phyloP scores from a whole-genome alignment of 306 rosid genomes.

The Abrus precatorius region DNA sequence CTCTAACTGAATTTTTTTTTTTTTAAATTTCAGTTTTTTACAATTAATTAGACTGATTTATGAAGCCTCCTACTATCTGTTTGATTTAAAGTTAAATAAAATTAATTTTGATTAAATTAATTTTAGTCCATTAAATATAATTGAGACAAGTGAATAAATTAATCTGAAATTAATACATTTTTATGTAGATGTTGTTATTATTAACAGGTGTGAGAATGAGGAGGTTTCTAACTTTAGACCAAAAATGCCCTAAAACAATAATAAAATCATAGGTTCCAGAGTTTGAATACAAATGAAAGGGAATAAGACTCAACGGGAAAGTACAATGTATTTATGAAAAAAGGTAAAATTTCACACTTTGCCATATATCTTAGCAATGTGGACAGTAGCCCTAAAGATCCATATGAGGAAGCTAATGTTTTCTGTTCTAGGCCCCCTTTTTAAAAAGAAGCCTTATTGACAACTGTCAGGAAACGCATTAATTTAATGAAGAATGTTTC shows the following conservation, averaged over 20 bases:
- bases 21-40: too few relatives aligned
- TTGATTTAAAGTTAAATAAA: too few relatives aligned
- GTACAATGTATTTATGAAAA: slow-evolving; percentile 10
- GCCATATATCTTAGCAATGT: slow-evolving; percentile 35
- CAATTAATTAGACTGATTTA: too few relatives aligned
- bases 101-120: too few relatives aligned
- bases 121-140: too few relatives aligned
- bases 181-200: too few relatives aligned
- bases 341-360: slow-evolving; percentile 3
- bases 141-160: too few relatives aligned
- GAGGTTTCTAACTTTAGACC: too few relatives aligned
- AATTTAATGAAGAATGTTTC: slow-evolving; percentile 48
- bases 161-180: too few relatives aligned
- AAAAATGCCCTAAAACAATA: background rate
- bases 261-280: background rate
- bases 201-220: too few relatives aligned
- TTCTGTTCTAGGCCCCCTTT: slow-evolving; percentile 32
- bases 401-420: slow-evolving; percentile 1
- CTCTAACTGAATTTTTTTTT: too few relatives aligned
- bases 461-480: slow-evolving; percentile 23
- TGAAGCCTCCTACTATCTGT: too few relatives aligned
- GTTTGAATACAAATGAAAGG: background rate
- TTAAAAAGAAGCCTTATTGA: slow-evolving; percentile 43
- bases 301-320: background rate
- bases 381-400: slow-evolving; percentile 10